Conservation (phyloP, 1,284 basidiomycete genomes). For the Microbotryomycetes sp. region DNA sequence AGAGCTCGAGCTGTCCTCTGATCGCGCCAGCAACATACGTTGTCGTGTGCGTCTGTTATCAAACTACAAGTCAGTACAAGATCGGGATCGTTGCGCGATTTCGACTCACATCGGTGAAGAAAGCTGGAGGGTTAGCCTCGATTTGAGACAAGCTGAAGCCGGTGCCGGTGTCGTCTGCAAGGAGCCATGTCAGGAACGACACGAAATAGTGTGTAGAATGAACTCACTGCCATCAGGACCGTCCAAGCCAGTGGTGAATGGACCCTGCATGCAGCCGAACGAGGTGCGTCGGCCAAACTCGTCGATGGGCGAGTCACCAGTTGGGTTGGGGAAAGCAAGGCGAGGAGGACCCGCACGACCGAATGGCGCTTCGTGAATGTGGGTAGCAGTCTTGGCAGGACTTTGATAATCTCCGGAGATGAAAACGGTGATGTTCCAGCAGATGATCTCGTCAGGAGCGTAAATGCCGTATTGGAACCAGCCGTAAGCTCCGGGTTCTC, state of each 20-base stretch:
- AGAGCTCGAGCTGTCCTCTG: slow-evolving; percentile 40
- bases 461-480: slow-evolving; percentile 42
- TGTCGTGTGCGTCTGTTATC: slow-evolving; percentile 41
- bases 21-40: slow-evolving; percentile 42
- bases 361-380: slow-evolving; percentile 41
- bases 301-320: slow-evolving; percentile 28
- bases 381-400: slow-evolving; percentile 43
- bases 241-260: slow-evolving; percentile 44
- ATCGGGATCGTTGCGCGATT: no score
- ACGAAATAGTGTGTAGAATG: not conserved
- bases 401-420: slow-evolving; percentile 41
- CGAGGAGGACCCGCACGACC: slow-evolving; percentile 43
- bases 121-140: slow-evolving; percentile 40
- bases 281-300: slow-evolving; percentile 37
- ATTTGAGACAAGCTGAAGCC: slow-evolving; percentile 39
- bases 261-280: slow-evolving; percentile 41
- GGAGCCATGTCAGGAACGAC: not conserved
- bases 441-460: slow-evolving; percentile 41
- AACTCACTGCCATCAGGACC: slow-evolving; percentile 33
- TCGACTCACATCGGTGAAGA: slow-evolving; percentile 45
- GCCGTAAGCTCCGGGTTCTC: slow-evolving; percentile 39
- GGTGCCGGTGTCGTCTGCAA: slow-evolving; percentile 38
- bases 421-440: slow-evolving; percentile 41
- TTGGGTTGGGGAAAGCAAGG: slow-evolving; percentile 43
- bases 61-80: no score